Evolutionary conservation across 352 stramenopile genomes (phyloP), one percentile per base, ranked within the genome.

Genomic region (Phytophthora sp.): DNA sequence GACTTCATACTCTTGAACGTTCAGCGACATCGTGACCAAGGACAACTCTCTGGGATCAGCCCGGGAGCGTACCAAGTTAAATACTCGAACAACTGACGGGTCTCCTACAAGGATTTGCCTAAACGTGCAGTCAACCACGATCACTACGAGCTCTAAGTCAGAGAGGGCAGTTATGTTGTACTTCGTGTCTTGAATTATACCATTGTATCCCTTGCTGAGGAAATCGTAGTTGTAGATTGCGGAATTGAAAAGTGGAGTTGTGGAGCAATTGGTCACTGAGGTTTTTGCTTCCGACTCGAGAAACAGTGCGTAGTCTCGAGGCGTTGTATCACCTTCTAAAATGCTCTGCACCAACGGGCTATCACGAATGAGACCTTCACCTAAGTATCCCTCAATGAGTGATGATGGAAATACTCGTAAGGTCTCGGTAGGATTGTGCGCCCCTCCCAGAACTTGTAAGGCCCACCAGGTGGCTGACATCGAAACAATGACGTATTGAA

Each of bases 41-140:
- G 48, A 48, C 3, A 78, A 51, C 2, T 69, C 46, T 8, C 20
- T 53, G 1, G 65, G 52, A 15, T 66, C 49, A 2, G n/a, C 10
- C 17, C 12, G 56, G 3, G 43, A 59, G 31, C 61, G 74, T n/a
- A 77, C 54, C 32, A 81, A 41, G 26, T 72, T 79, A 49, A 70
- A 74, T 20, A 76, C 74, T 5, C 46, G 62, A 13, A 65, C 51
- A 0, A 11, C 37, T 7, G 65, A 66, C 5, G 43, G 45, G 42
- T 66, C 56, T 5, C 44, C 48, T 6, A 66, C 10, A 2, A 57
- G 1, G 44, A 88, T 62, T 17, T 63, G 42, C 1, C 28, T 44
- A 8, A 60, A 78, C 5, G 67, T 67, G 45, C 78, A 88, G 44
- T 86, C 76, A 5, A 84, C 64, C 0, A 88, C 53, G 0, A 74